Evolutionary conservation across 2,329 filamentous ascomycete genomes (phyloP).

Genomic region (Cylindrodendrum hubeiense): DNA sequence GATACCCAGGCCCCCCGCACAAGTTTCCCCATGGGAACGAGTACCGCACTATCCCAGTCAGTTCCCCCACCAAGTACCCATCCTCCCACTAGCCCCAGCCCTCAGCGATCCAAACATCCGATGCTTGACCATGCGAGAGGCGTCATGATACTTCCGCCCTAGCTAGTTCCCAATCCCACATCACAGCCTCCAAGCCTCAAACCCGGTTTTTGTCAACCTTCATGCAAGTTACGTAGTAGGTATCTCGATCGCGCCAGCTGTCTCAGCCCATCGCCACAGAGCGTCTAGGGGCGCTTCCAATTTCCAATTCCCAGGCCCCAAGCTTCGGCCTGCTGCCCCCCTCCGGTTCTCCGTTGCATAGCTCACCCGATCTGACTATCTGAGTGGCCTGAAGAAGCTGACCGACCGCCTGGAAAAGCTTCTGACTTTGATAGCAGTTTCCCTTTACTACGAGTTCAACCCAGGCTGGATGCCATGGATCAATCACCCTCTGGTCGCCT

Average conservation of each 20-base stretch:
- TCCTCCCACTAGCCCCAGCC: constrained; percentile 13
- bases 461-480: constrained; percentile 33
- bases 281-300: constrained; percentile 13
- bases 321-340: background rate
- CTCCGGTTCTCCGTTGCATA: constrained; percentile 9
- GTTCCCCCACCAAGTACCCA: background rate
- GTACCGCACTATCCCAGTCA: background rate
- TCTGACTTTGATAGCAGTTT: constrained; percentile 25
- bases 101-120: constrained; percentile 37
- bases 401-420: constrained; percentile 27
- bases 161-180: constrained; percentile 1
- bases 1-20: constrained; percentile 20
- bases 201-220: constrained; percentile 31
- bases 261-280: constrained; percentile 1
- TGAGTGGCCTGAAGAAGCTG: constrained; percentile 37
- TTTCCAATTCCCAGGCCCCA: constrained; percentile 15
- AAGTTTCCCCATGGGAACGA: background rate
- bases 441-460: constrained; percentile 14
- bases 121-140: constrained; percentile 35
- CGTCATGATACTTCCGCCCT: constrained; percentile 42
- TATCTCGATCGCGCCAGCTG: constrained; percentile 15
- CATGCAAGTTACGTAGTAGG: constrained; percentile 16
- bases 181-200: constrained; percentile 18
- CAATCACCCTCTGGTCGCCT: constrained; percentile 21
- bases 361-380: constrained; percentile 26